These are phyloP conservation scores for Ophiostoma montium DNA, from an alignment of 2,329 filamentous ascomycete species.

Conservation along the genomic window DNA sequence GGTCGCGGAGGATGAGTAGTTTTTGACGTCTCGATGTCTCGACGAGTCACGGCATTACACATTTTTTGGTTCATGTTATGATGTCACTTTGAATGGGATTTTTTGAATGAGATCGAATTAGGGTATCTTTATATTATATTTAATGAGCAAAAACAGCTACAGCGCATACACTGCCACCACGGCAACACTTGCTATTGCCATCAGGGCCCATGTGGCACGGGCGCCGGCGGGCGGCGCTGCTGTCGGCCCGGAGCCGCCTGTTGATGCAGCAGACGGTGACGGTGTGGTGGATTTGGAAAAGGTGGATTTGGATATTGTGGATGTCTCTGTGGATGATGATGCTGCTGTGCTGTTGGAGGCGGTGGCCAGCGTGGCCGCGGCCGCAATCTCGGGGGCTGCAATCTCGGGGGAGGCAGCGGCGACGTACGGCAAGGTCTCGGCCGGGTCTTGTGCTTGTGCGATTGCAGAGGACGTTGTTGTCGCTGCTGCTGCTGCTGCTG, in stretches of 20 bases:
- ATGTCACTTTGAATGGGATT: no score
- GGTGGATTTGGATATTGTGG: no score
- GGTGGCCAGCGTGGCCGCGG: slow-evolving; percentile 5
- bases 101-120: background rate
- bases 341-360: background rate
- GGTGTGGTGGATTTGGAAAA: background rate
- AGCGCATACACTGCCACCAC: slow-evolving; percentile 7
- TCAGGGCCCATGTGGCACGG: slow-evolving; percentile 7
- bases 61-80: background rate
- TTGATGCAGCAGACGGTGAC: no score
- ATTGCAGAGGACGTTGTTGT: background rate
- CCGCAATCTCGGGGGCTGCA: slow-evolving; percentile 6
- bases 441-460: no score
- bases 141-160: background rate
- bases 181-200: slow-evolving; percentile 9
- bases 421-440: no score
- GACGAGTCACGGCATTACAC: no score
- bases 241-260: background rate
- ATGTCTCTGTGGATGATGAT: background rate
- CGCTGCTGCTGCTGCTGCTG: background rate
- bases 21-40: background rate
- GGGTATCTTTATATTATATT: no score
- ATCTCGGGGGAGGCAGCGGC: slow-evolving; percentile 8
- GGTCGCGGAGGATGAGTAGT: slow-evolving; percentile 28
- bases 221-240: slow-evolving; percentile 3